Percentiles rank a stretch among this genome's conserved stretches.
phyloP scores from a whole-genome alignment of 140 eudicot genomes.

The Stevia rebaudiana region DNA sequence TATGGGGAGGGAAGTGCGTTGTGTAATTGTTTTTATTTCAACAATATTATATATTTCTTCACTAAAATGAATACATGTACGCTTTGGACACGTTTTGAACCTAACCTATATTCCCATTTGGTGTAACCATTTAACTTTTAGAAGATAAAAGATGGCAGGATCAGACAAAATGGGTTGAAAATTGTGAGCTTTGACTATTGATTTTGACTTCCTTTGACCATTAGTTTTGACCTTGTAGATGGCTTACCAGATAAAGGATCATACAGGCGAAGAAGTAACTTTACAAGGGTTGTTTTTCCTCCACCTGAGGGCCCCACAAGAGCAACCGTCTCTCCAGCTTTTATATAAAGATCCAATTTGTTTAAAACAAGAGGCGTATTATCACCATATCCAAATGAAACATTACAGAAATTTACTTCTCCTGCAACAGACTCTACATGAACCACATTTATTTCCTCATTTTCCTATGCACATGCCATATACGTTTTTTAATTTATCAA shows the following conservation, averaged over 20 bases:
- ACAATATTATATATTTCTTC: no score
- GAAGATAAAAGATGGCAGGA: neutral
- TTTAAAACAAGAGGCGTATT: conserved; percentile 45
- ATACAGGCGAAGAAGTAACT: conserved; percentile 90
- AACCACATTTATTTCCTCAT: conserved; percentile 59
- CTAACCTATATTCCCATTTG: neutral
- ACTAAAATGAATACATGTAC: neutral
- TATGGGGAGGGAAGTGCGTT: no score
- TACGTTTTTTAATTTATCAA: neutral
- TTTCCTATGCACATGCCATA: conserved; percentile 35
- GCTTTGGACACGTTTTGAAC: neutral
- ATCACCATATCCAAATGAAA: conserved; percentile 65
- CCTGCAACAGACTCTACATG: conserved; percentile 57
- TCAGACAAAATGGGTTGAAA: neutral
- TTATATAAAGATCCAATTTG: conserved; percentile 62
- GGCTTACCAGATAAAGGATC: conserved; percentile 69
- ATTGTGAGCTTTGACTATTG: neutral
- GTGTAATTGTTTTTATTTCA: neutral
- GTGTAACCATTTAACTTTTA: no score
- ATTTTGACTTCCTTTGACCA: neutral
- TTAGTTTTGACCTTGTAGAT: conserved; percentile 1
- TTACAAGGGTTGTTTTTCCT: conserved; percentile 80
- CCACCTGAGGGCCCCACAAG: conserved; percentile 98
- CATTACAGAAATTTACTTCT: conserved; percentile 54
- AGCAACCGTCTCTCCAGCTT: conserved; percentile 91